Evolutionary conservation across 2,329 filamentous ascomycete species (phyloP), one percentile per base, ranked within the genome.

Genomic region (Pseudocercospora fuligena): DNA sequence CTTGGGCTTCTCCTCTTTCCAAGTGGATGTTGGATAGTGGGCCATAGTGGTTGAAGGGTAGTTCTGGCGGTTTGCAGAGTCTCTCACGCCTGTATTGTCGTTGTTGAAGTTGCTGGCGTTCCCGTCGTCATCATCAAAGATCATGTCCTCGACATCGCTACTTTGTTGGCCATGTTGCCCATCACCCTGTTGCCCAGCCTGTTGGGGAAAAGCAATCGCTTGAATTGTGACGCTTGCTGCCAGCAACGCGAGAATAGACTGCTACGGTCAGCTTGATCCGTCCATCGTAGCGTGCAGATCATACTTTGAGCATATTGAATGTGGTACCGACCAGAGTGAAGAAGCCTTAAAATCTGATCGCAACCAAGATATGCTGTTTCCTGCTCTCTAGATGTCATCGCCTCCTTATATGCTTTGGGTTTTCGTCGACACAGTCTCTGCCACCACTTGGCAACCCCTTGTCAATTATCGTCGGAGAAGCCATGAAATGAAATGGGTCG

Each of bases 171-270:
- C 33, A 16, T n/a, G n/a, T 5, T 43, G 40, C 14, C 36, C 14
- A 5, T 14, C 36, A 6, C 14, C 6, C 16, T 40, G 36, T 40
- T 40, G 36, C 1, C 19, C 31, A 33, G 58, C 49, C 8, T 53
- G 46, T 11, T 63, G 43, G 14, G 65, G 65, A 7, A 57, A 36
- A 2, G 65, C 65, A 14, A 53, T 54, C 7, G 64, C 58, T 31
- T 64, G 49, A 21, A 64, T 51, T 5, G 59, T 58, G 7, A 51
- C 46, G 59, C 63, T 64, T 29, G 63, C 54, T 36, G 59, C 58
- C 16, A 67, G 40, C 21, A 67, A 40, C 16, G 63, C 43, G 53
- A 67, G 14, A 21, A 67, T 23, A 21, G 46, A 51, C 66, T 67
- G 53, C 9, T 11, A 5, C 6, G 16, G 27, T 66, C 54, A 66